phyloP scores from a whole-genome alignment of 208 protist species.

The Blastocrithidia nonstop region DNA sequence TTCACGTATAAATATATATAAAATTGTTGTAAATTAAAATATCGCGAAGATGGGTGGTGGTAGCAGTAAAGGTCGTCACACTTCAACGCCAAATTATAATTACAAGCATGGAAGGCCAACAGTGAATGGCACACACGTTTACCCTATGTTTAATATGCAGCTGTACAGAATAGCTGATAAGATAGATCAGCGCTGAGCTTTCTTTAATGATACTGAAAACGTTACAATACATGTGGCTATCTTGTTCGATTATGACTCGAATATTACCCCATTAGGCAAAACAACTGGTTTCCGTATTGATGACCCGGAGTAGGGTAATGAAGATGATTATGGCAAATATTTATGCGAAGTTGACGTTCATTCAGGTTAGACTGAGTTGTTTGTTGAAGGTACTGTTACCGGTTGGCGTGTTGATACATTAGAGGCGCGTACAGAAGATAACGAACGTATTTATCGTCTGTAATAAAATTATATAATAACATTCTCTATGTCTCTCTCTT shows the following conservation, averaged over 20 bases:
- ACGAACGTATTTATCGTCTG: conserved; percentile 48
- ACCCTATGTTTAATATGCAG: conserved; percentile 61
- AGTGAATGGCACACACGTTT: conserved; percentile 18
- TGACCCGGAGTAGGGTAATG: conserved; percentile 51
- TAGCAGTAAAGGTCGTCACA: conserved; percentile 8
- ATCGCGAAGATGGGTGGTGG: no score
- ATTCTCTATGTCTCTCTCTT: conserved; percentile 1
- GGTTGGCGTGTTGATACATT: conserved; percentile 68
- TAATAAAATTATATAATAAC: conserved; percentile 13
- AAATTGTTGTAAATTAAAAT: no score
- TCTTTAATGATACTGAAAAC: conserved; percentile 67
- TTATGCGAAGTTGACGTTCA: conserved; percentile 57
- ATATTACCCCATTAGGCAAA: conserved; percentile 50
- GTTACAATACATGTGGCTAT: conserved; percentile 64
- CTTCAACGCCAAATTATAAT: conserved; percentile 1
- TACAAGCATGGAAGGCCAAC: conserved; percentile 52
- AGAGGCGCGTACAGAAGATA: conserved; percentile 34
- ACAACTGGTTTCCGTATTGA: conserved; percentile 60
- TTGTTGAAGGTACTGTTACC: conserved; percentile 52
- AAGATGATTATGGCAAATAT: conserved; percentile 66
- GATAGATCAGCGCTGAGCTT: conserved; percentile 34
- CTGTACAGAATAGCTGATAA: conserved; percentile 54
- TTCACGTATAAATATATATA: no score
- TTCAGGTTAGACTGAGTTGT: conserved; percentile 51
- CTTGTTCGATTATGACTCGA: conserved; percentile 71